A percentile compares a stretch with the other conserved stretches of the same genome.
Evolutionary conservation across 2,329 filamentous ascomycete species (phyloP).

Genomic region (Trichoderma sp.): DNA sequence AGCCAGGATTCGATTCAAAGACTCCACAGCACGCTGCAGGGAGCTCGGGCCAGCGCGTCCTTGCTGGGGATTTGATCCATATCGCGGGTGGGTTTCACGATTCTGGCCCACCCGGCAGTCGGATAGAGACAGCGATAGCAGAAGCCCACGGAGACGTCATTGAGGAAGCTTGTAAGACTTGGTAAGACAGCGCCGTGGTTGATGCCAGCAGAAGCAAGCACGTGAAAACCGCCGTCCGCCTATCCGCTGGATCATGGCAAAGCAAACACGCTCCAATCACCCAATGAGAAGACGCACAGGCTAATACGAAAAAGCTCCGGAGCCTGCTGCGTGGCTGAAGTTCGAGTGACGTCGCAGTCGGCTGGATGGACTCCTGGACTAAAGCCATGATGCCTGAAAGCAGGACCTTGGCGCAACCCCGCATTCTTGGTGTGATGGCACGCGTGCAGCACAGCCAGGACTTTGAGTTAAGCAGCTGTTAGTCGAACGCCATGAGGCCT

Average conservation of each 20-base stretch:
- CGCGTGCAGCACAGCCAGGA: not conserved
- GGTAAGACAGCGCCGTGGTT: not conserved
- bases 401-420: slow-evolving; percentile 21
- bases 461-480: not conserved
- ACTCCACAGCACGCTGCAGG: slow-evolving; percentile 23
- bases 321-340: slow-evolving; percentile 18
- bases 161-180: slow-evolving; percentile 11
- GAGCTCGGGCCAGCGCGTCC: slow-evolving; percentile 18
- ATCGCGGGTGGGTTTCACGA: slow-evolving; percentile 6
- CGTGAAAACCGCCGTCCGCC: not conserved
- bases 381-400: slow-evolving; percentile 5
- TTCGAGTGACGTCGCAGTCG: slow-evolving; percentile 24
- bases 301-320: slow-evolving; percentile 15
- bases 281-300: not conserved
- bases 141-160: slow-evolving; percentile 10
- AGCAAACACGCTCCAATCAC: not conserved
- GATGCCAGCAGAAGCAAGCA: not conserved
- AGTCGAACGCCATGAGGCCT: slow-evolving; percentile 8
- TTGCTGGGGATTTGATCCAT: slow-evolving; percentile 11
- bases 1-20: not conserved
- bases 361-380: slow-evolving; percentile 15
- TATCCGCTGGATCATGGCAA: not conserved
- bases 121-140: slow-evolving; percentile 3
- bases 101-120: slow-evolving; percentile 11
- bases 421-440: slow-evolving; percentile 15